Base-by-base conservation (phyloP, 1,284 basidiomycete species). In the Tausonia pullulans region DNA sequence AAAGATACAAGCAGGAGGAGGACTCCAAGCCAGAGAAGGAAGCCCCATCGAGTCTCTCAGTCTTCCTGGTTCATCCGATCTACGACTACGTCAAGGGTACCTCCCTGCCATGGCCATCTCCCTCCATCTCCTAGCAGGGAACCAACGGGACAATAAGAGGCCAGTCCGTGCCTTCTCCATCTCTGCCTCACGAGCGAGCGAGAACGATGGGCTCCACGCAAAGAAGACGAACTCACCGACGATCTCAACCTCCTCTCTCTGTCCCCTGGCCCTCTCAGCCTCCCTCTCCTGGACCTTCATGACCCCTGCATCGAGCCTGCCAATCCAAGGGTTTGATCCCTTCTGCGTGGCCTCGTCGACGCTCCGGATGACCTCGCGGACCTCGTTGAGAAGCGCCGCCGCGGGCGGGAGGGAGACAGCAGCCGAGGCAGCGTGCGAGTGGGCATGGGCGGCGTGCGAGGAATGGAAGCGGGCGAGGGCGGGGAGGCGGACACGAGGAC, bases 181-280 rank as follows among this genome's bases (percentile, higher is more conserved):
- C 27, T 27, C 27, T 27, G 27, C 27, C 27, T 27, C 27, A 27
- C 27, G 27, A 27, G 27, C 27, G 27, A 27, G 27, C 27, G 27
- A 27, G 27, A 27, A 27, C 27, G 27, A 27, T 27, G 27, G 27
- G 27, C 27, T 27, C 27, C 27, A 27, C 27, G 27, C 27, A 27
- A 27, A 27, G 27, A 27, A 3, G 5, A 16, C 10, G 46, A 54
- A 16, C 60, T 46, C 45, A 61, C 60, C 52, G 27, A 52, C 60
- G 44, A 61, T 61, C 45, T 54, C 60, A 50, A 61, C 54, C 60
- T 61, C 60, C 40, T 54, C 60, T 3, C 8, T 27, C 11, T 10
- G 49, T 49, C 27, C 50, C 49, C 43, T 4, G 10, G 27, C 27
- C 27, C 51, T 51, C 3, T 43, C 60, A 44, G 40, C 27, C 51